These are phyloP conservation scores for Artemisia argyi DNA, from an alignment of 129 eudicot species.

Conservation along the genomic window DNA sequence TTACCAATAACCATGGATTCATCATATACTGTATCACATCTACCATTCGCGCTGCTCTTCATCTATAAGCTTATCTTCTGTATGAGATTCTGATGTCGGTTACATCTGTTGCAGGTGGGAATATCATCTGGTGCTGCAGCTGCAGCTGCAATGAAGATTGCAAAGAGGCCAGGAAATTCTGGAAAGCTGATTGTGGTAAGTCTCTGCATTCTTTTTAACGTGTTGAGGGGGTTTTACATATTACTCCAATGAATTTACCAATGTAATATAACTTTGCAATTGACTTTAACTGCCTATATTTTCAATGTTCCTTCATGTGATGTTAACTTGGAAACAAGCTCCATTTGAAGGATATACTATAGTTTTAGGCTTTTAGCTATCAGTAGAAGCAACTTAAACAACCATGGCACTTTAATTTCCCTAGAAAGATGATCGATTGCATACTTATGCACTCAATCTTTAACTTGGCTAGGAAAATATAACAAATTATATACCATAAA, in stretches of 20 bases:
- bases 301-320: slow-evolving; percentile 5
- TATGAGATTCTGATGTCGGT: slow-evolving; percentile 17
- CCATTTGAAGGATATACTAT: not conserved
- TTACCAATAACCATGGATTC: too few relatives aligned
- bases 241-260: too few relatives aligned
- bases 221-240: not conserved
- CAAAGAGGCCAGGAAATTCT: slow-evolving; percentile 81
- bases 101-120: slow-evolving; percentile 57
- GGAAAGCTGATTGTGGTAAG: slow-evolving; percentile 94
- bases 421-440: not conserved
- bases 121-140: slow-evolving; percentile 98
- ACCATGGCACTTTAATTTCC: not conserved
- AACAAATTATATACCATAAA: not conserved
- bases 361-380: not conserved
- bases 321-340: not conserved
- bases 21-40: slow-evolving; percentile 2
- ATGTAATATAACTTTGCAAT: not conserved
- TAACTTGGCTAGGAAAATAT: not conserved
- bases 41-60: slow-evolving; percentile 1
- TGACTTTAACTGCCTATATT: not conserved
- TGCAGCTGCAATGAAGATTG: slow-evolving; percentile 84
- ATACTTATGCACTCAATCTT: not conserved
- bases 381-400: not conserved
- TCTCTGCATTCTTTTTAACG: slow-evolving; percentile 10
- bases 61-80: slow-evolving; percentile 4